Base-by-base conservation (phyloP, 495 filamentous ascomycete genomes). In the Podospora sp. region DNA sequence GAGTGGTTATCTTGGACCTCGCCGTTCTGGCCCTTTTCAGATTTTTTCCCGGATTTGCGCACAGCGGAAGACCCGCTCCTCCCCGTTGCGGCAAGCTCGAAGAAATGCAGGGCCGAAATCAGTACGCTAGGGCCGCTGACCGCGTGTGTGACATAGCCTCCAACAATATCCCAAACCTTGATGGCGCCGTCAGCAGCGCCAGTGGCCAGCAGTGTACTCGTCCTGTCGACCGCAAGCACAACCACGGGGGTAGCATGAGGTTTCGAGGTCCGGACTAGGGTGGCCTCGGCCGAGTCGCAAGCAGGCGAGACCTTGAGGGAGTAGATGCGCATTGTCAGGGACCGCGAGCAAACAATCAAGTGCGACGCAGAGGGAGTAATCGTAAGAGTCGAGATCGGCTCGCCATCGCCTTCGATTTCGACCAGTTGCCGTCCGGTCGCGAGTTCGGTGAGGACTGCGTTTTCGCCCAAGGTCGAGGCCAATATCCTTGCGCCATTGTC, bases 161-260 rank as follows among this genome's bases (percentile, higher is more conserved):
- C 93, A 65, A 84, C 80, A 46, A 99, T 94, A 80, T 99, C 96
- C 93, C 92, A 98, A 61, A 99, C 89, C 77, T 99, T 99, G 68
- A 97, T 90, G 4, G 89, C 85, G 26, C 95, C 95, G 78, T 98
- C 95, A 8, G 95, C 92, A 25, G 88, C 91, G 62, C 95, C 95
- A 21, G 94, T 97, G 40, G 94, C 95, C 50, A 98, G 80, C 12
- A 99, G 81, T 16, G 94, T 97, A 71, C 94, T 89, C 1, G 93
- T 97, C 35, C 84, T 82, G 75, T 99, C 95, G 55, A 93, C 85
- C 18, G 91, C 87, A 18, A 91, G 83, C 3, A 94, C 92, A 9
- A 97, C 86, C 12, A 97, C 92, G 1, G 95, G 95, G 3, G 93
- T 89, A 2, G 87, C 84, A 74, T 97, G 96, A n/a, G 95, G 92